Evolutionary conservation across 2,329 filamentous ascomycete genomes (phyloP).

Genomic region (Talaromyces sp.): DNA sequence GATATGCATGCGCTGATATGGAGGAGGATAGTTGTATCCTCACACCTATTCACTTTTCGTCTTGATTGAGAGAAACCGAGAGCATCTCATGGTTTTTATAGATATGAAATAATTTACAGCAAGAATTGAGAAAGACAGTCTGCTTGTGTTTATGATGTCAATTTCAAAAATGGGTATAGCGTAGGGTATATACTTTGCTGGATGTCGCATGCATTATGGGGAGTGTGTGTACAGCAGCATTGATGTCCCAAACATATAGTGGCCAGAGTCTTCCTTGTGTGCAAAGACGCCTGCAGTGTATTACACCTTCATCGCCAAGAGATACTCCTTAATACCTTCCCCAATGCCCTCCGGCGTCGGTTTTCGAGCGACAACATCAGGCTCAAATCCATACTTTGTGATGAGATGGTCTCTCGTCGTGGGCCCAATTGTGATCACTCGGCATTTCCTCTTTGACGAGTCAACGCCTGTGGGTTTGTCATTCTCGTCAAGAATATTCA

Average conservation of each 20-base stretch:
- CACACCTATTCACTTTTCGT: no score
- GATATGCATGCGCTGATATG: no score
- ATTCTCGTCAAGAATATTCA: conserved; percentile 41
- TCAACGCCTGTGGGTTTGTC: conserved; percentile 6
- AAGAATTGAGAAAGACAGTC: background rate
- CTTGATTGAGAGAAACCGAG: no score
- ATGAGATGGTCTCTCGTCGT: conserved; percentile 76
- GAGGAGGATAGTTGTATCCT: no score
- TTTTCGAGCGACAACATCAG: conserved; percentile 65
- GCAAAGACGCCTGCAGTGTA: background rate
- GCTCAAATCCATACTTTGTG: conserved; percentile 40
- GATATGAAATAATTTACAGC: background rate
- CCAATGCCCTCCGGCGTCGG: conserved; percentile 79
- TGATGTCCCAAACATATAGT: background rate
- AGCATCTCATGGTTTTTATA: no score
- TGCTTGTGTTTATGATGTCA: background rate
- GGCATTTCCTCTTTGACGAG: conserved; percentile 34
- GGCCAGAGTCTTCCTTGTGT: no score
- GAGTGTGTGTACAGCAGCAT: background rate
- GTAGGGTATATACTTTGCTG: background rate
- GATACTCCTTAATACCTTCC: conserved; percentile 60
- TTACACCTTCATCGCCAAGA: conserved; percentile 21
- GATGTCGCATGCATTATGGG: background rate
- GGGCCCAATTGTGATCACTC: conserved; percentile 85
- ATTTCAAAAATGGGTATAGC: background rate